Evolutionary conservation across 208 protist genomes (phyloP), one percentile per base, ranked within the genome.

Genomic region (Angomonas desouzai): DNA sequence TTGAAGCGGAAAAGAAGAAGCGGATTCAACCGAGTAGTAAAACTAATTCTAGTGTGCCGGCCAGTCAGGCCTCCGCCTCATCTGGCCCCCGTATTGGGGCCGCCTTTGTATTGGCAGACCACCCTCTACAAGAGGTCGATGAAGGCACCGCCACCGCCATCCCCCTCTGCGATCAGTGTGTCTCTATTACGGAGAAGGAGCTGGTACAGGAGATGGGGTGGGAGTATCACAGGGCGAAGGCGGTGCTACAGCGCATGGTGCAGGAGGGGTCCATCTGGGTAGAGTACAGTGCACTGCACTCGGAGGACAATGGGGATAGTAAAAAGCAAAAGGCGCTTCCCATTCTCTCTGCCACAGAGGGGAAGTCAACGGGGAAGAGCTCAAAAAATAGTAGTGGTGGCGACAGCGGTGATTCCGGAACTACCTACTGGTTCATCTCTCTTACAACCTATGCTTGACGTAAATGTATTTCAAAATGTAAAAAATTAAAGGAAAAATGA

Each of bases 221-320:
- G 86, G 68, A 72, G 25, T n/a, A 62, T 18, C 82, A 95, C 62
- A 83, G 89, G 29, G 75, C 74, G 25, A 67, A 81, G 1, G 79
- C 79, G 0, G 81, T 72, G 6, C 56, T 95, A 36, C 51, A 79
- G 70, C 70, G 81, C 9, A 76, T 91, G 69, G 76, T 95, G 61
- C 86, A 92, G 55, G 77, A 83, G 16, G 89, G 89, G 18, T 79
- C 85, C 13, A 83, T 90, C 28, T 95, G 89, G 87, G 72, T 95
- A 16, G 84, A 91, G 18, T 66, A 80, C 27, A 63, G 66, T 1
- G 55, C 11, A 29, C 11, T 43, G 18, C 18, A 48, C 6, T 27
- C 33, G 25, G 32, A 34, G 2, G 34, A 61, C 18, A 47, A 20
- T 18, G 36, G 36, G 36, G 36, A 40, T 30, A 48, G 56, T 40